These are phyloP conservation scores for Mycena galericulata DNA, from an alignment of 768 basidiomycete species.

Conservation along the genomic window DNA sequence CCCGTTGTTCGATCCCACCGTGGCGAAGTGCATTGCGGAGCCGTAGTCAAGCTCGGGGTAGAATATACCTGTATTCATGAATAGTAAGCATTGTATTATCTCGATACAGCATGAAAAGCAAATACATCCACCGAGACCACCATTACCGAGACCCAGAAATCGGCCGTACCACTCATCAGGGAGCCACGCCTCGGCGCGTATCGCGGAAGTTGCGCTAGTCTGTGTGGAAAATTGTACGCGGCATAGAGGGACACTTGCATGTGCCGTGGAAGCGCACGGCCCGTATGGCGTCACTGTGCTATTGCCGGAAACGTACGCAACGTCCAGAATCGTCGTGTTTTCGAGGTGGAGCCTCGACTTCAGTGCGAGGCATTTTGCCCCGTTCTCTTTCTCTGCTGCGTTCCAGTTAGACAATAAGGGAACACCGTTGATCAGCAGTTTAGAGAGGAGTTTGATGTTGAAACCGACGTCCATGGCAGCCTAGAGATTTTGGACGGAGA, in stretches of 20 bases:
- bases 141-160: background rate
- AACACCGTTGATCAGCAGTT: too few relatives aligned
- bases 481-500: too few relatives aligned
- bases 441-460: too few relatives aligned
- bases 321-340: background rate
- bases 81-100: background rate
- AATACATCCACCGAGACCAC: too few relatives aligned
- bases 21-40: conserved; percentile 36
- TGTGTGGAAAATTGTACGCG: background rate
- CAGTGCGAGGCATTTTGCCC: too few relatives aligned
- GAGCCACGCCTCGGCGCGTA: background rate
- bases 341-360: background rate
- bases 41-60: conserved; percentile 34
- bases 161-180: conserved; percentile 3
- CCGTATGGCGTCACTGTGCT: background rate
- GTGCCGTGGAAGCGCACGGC: background rate
- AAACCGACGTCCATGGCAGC: too few relatives aligned
- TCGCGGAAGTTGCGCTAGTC: background rate
- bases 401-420: too few relatives aligned
- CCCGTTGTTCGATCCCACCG: conserved; percentile 39
- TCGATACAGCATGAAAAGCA: too few relatives aligned
- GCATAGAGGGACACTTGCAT: background rate
- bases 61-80: background rate
- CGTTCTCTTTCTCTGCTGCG: too few relatives aligned
- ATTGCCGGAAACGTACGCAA: background rate